Evolutionary conservation across 108 stramenopile species (phyloP).

Genomic region (Cyclostephanos tholiformis): DNA sequence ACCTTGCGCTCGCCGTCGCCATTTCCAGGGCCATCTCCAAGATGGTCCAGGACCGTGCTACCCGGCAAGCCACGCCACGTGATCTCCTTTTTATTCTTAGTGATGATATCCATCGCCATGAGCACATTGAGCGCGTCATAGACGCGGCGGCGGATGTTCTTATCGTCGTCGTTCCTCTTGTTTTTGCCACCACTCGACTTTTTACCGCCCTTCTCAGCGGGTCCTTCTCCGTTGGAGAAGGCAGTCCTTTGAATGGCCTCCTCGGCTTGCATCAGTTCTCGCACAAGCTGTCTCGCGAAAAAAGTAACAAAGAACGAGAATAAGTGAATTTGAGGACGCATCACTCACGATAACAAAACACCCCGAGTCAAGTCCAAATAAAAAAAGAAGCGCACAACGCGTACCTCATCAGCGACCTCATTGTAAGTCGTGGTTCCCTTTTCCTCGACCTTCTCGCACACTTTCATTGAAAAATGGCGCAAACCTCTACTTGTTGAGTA

Average conservation of each 20-base stretch:
- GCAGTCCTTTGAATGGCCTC: constrained; percentile 31
- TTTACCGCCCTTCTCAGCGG: constrained; percentile 45
- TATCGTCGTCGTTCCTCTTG: constrained; percentile 78
- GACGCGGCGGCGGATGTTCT: constrained; percentile 92
- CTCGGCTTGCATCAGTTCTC: constrained; percentile 54
- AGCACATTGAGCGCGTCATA: constrained; percentile 96
- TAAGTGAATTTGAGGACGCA: neutral
- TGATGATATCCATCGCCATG: constrained; percentile 96
- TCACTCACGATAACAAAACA: neutral
- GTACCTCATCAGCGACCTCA: constrained; percentile 95
- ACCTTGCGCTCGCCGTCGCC: neutral
- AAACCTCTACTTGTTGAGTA: constrained; percentile 65
- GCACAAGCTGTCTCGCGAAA: constrained; percentile 25
- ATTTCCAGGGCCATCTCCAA: constrained; percentile 5
- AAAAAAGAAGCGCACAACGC: constrained; percentile 13
- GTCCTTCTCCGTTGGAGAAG: constrained; percentile 5
- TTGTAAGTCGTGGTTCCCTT: constrained; percentile 93
- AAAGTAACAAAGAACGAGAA: constrained; percentile 1
- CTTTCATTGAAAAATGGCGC: constrained; percentile 92
- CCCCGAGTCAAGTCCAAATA: neutral
- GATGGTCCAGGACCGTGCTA: constrained; percentile 8
- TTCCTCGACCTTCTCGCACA: constrained; percentile 93
- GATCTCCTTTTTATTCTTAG: constrained; percentile 87
- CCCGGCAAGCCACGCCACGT: constrained; percentile 88
- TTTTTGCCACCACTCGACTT: constrained; percentile 35